A percentile compares a stretch with the other conserved stretches of the same genome.
These are phyloP conservation scores for Zygosaccharomyces pseudobailii DNA, from an alignment of 1,139 yeast species.

Conservation along the genomic window DNA sequence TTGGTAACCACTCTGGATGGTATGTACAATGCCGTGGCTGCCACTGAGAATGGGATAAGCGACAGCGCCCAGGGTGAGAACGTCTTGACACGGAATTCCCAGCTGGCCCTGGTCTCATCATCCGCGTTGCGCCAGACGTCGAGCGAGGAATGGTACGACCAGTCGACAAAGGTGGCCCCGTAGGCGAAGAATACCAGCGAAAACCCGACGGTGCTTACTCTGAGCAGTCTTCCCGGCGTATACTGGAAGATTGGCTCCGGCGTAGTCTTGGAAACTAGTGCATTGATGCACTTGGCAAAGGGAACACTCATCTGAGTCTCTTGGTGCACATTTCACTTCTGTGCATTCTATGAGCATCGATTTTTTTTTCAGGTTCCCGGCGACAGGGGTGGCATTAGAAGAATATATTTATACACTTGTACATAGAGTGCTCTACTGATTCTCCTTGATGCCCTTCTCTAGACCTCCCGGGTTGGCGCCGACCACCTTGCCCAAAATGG, in stretches of 20 bases:
- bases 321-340: neutral
- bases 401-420: neutral
- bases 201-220: conserved; percentile 24
- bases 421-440: neutral
- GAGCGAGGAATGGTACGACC: conserved; percentile 26
- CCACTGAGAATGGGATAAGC: conserved; percentile 27
- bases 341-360: neutral
- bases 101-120: conserved; percentile 13
- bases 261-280: conserved; percentile 15
- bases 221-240: conserved; percentile 18
- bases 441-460: conserved; percentile 38
- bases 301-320: conserved; percentile 14
- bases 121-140: conserved; percentile 16
- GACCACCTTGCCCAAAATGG: conserved; percentile 55
- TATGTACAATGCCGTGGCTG: conserved; percentile 22
- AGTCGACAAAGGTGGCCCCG: conserved; percentile 29
- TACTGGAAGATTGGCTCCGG: conserved; percentile 28
- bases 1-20: conserved; percentile 29
- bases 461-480: conserved; percentile 67
- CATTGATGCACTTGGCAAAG: conserved; percentile 17
- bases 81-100: conserved; percentile 19
- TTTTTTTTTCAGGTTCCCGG: no score
- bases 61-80: conserved; percentile 25
- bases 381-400: neutral
- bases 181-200: conserved; percentile 27